Percentiles rank a stretch among this genome's conserved stretches.
Evolutionary conservation across 495 filamentous ascomycete genomes (phyloP).

Genomic region (Penicillium goetzii): DNA sequence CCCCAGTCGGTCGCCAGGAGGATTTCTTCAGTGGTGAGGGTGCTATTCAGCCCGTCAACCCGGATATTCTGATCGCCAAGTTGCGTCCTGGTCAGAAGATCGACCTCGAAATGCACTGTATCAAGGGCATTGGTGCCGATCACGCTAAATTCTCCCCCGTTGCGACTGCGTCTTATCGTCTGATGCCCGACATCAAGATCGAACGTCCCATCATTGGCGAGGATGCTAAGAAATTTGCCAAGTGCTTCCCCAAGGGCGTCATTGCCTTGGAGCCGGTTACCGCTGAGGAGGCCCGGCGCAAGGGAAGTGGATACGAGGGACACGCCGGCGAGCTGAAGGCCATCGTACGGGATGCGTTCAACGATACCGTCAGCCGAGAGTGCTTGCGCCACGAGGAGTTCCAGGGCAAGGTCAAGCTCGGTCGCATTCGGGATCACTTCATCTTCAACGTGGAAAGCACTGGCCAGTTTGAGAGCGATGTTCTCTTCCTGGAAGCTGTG

Average conservation of each 20-base stretch:
- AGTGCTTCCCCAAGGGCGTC: conserved; percentile 89
- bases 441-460: conserved; percentile 95
- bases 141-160: conserved; percentile 98
- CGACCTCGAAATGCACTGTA: conserved; percentile 79
- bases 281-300: conserved; percentile 60
- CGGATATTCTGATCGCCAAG: conserved; percentile 93
- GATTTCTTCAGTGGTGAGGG: conserved; percentile 67
- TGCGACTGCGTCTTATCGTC: conserved; percentile 87
- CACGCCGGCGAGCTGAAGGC: conserved; percentile 78
- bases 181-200: conserved; percentile 87
- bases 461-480: conserved; percentile 88
- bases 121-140: conserved; percentile 92
- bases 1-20: conserved; percentile 72
- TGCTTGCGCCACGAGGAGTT: conserved; percentile 92
- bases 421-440: conserved; percentile 89
- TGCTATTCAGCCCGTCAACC: conserved; percentile 75
- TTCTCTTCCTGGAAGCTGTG: conserved; percentile 86
- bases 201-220: conserved; percentile 76
- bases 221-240: conserved; percentile 85
- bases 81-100: conserved; percentile 89
- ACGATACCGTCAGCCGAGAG: conserved; percentile 93
- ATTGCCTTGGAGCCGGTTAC: conserved; percentile 78
- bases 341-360: conserved; percentile 77
- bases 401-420: conserved; percentile 90
- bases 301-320: conserved; percentile 70